Conservation (phyloP, 352 stramenopile genomes). For the Phytophthora pseudosyringae region DNA sequence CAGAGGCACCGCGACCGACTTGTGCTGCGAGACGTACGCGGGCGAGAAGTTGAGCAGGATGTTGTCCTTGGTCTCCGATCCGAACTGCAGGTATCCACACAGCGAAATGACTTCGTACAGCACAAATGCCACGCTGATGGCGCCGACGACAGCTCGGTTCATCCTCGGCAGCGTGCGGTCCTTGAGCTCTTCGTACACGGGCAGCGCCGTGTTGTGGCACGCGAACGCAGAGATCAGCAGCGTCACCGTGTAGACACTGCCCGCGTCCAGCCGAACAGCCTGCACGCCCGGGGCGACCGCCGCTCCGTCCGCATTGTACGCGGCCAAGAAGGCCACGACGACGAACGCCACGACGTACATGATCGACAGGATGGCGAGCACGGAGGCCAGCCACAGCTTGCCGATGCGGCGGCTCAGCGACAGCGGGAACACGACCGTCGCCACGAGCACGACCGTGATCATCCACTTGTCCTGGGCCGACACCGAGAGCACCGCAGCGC, state of each 20-base stretch:
- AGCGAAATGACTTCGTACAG: conserved; percentile 77
- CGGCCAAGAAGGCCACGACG: conserved; percentile 49
- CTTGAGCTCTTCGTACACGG: conserved; percentile 79
- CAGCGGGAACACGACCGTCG: conserved; percentile 60
- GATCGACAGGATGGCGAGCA: conserved; percentile 73
- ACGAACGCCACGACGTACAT: conserved; percentile 76
- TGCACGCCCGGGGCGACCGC: conserved; percentile 27
- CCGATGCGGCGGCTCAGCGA: conserved; percentile 64
- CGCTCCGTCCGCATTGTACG: conserved; percentile 19
- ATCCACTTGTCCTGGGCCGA: conserved; percentile 53
- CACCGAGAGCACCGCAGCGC: conserved; percentile 52
- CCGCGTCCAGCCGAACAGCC: conserved; percentile 60
- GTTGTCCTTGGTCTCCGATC: conserved; percentile 67
- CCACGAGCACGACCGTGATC: conserved; percentile 47
- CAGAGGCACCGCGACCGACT: conserved; percentile 50
- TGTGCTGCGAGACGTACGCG: conserved; percentile 55
- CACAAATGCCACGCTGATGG: conserved; percentile 67
- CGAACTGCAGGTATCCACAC: conserved; percentile 78
- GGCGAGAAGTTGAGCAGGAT: conserved; percentile 82
- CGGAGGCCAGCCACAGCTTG: conserved; percentile 65
- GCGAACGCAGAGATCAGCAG: conserved; percentile 78
- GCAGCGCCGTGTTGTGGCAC: conserved; percentile 80
- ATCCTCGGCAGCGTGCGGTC: conserved; percentile 60
- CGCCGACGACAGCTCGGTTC: conserved; percentile 67
- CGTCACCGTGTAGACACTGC: conserved; percentile 77